phyloP scores from a whole-genome alignment of 2,329 filamentous ascomycete species.

The Magnaporthiopsis poae region DNA sequence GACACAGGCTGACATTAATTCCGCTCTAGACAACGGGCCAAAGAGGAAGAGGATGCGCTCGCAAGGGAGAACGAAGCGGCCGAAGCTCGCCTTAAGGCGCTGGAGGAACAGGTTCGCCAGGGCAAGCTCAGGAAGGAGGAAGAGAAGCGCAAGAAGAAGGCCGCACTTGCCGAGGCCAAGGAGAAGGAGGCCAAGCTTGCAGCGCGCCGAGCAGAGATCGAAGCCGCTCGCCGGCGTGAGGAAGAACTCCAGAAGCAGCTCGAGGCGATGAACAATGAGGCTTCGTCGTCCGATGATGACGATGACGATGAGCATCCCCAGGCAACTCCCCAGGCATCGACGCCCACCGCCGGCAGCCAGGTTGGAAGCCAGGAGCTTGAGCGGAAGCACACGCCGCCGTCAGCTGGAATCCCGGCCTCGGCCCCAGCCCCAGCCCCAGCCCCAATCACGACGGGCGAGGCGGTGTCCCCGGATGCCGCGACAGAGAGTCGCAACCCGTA shows the following conservation, averaged over 20 bases:
- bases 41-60: slow-evolving; percentile 69
- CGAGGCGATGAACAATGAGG: slow-evolving; percentile 62
- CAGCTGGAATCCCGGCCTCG: slow-evolving; percentile 35
- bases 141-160: slow-evolving; percentile 86
- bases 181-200: slow-evolving; percentile 80
- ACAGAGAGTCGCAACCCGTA: slow-evolving; percentile 89
- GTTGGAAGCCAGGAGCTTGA: slow-evolving; percentile 46
- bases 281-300: slow-evolving; percentile 70
- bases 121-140: slow-evolving; percentile 94
- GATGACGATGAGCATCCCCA: slow-evolving; percentile 54
- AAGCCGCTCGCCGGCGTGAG: slow-evolving; percentile 81
- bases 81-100: slow-evolving; percentile 70
- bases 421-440: slow-evolving; percentile 22
- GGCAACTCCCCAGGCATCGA: slow-evolving; percentile 53
- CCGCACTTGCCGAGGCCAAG: slow-evolving; percentile 72
- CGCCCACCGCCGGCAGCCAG: slow-evolving; percentile 45
- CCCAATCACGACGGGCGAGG: slow-evolving; percentile 35
- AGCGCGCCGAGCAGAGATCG: slow-evolving; percentile 79
- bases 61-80: slow-evolving; percentile 70
- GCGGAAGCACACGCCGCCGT: slow-evolving; percentile 34
- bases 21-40: slow-evolving; percentile 54
- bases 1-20: slow-evolving; percentile 18
- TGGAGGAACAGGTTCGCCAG: slow-evolving; percentile 87
- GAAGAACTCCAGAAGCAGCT: slow-evolving; percentile 81
- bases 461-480: slow-evolving; percentile 38